Evolutionary conservation across 345 rosid species (phyloP).

Genomic region (Linum tenue): DNA sequence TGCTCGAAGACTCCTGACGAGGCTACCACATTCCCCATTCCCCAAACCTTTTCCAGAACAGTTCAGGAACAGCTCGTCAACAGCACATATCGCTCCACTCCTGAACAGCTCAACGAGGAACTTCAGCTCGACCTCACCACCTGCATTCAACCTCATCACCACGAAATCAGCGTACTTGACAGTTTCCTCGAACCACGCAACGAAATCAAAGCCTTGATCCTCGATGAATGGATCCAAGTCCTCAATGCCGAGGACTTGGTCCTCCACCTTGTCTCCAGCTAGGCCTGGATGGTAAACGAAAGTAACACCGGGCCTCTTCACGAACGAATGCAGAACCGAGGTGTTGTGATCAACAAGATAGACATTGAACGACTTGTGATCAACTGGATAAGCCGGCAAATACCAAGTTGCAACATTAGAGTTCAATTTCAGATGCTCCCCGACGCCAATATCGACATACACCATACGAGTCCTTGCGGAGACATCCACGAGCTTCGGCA

Average conservation of each 20-base stretch:
- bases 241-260: constrained; percentile 16
- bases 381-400: constrained; percentile 57
- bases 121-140: constrained; percentile 43
- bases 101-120: constrained; percentile 47
- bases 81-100: constrained; percentile 61
- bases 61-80: constrained; percentile 67
- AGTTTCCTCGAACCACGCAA: constrained; percentile 71
- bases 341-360: constrained; percentile 77
- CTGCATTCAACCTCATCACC: constrained; percentile 66
- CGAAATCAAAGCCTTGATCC: constrained; percentile 61
- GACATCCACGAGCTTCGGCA: constrained; percentile 53
- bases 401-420: constrained; percentile 39
- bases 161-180: constrained; percentile 59
- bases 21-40: constrained; percentile 37
- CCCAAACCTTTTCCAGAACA: constrained; percentile 33
- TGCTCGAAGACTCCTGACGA: constrained; percentile 53
- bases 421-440: constrained; percentile 37
- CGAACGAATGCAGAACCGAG: constrained; percentile 56
- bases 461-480: constrained; percentile 42
- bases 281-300: constrained; percentile 82
- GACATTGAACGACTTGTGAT: constrained; percentile 43
- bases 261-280: constrained; percentile 23
- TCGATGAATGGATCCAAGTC: constrained; percentile 41
- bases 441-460: constrained; percentile 61
- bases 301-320: constrained; percentile 58